Evolutionary conservation across 1,284 basidiomycete species (phyloP).

Genomic region (Ustilago loliicola): DNA sequence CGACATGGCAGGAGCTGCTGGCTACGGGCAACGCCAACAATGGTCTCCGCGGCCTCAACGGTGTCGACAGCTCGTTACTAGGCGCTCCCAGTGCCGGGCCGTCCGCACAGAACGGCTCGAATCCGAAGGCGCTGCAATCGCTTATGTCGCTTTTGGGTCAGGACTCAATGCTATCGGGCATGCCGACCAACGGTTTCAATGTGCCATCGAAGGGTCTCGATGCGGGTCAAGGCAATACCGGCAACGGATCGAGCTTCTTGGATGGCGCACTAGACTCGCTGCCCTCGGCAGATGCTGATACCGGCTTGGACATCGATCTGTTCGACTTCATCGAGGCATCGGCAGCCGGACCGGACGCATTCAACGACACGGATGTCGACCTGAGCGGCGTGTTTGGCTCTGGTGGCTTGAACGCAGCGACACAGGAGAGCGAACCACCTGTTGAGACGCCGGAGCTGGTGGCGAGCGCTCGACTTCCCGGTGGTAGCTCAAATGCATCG

Average conservation of each 20-base stretch:
- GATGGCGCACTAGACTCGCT: constrained; percentile 36
- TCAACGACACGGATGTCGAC: constrained; percentile 52
- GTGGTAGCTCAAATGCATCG: constrained; percentile 48
- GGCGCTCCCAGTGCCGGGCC: constrained; percentile 35
- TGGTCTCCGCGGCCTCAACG: constrained; percentile 19
- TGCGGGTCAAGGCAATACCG: constrained; percentile 17
- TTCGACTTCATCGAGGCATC: constrained; percentile 62
- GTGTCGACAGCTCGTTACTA: constrained; percentile 31
- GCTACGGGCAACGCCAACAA: constrained; percentile 32
- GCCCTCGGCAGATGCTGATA: constrained; percentile 52
- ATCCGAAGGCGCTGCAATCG: constrained; percentile 47
- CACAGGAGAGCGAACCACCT: constrained; percentile 50
- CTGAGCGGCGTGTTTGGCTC: constrained; percentile 49
- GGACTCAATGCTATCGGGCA: constrained; percentile 45
- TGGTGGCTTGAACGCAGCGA: constrained; percentile 39
- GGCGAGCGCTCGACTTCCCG: constrained; percentile 43
- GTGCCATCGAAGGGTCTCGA: constrained; percentile 20
- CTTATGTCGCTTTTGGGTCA: constrained; percentile 54
- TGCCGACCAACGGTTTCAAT: constrained; percentile 29
- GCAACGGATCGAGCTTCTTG: constrained; percentile 32
- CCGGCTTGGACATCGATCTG: constrained; percentile 52
- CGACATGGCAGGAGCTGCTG: constrained; percentile 58
- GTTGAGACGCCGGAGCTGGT: constrained; percentile 58
- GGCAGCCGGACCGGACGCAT: constrained; percentile 50
- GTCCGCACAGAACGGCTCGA: constrained; percentile 31